phyloP scores from a whole-genome alignment of 305 asterid species.

The Lippia alba region DNA sequence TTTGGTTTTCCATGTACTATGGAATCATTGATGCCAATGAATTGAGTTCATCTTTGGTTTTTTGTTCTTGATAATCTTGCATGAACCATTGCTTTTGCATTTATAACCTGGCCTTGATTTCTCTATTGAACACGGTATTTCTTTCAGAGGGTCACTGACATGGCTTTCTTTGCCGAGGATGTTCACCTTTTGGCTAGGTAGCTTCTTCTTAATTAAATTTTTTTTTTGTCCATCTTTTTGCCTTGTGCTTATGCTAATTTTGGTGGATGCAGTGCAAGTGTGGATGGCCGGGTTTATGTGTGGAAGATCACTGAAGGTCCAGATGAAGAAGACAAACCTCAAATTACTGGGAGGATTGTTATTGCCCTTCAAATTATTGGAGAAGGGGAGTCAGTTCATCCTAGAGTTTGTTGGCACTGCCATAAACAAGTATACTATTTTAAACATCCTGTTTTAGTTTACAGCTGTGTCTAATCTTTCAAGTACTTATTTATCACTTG shows the following conservation, averaged over 20 bases:
- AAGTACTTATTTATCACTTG: slow-evolving; percentile 19
- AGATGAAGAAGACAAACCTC: slow-evolving; percentile 86
- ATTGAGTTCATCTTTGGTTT: neutral
- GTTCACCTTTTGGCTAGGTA: slow-evolving; percentile 94
- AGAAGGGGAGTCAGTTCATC: slow-evolving; percentile 76
- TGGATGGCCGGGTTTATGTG: slow-evolving; percentile 83
- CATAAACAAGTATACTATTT: slow-evolving; percentile 71
- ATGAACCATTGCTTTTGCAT: neutral
- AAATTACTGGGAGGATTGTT: slow-evolving; percentile 67
- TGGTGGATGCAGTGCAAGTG: slow-evolving; percentile 66
- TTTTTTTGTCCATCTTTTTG: slow-evolving; percentile 13
- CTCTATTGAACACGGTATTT: slow-evolving; percentile 27
- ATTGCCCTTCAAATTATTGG: slow-evolving; percentile 75
- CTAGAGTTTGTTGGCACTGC: slow-evolving; percentile 93
- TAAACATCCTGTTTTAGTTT: neutral
- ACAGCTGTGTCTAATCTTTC: slow-evolving; percentile 7
- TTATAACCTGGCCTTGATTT: slow-evolving; percentile 18
- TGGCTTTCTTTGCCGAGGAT: slow-evolving; percentile 94
- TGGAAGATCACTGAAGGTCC: slow-evolving; percentile 91
- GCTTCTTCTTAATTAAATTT: slow-evolving; percentile 15
- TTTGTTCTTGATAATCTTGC: neutral
- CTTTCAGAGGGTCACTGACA: slow-evolving; percentile 90
- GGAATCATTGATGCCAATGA: neutral
- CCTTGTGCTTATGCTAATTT: slow-evolving; percentile 35
- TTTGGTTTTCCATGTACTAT: neutral